Evolutionary conservation across 2,329 filamentous ascomycete species (phyloP), one percentile per base, ranked within the genome.

Genomic region (Nemania abortiva): DNA sequence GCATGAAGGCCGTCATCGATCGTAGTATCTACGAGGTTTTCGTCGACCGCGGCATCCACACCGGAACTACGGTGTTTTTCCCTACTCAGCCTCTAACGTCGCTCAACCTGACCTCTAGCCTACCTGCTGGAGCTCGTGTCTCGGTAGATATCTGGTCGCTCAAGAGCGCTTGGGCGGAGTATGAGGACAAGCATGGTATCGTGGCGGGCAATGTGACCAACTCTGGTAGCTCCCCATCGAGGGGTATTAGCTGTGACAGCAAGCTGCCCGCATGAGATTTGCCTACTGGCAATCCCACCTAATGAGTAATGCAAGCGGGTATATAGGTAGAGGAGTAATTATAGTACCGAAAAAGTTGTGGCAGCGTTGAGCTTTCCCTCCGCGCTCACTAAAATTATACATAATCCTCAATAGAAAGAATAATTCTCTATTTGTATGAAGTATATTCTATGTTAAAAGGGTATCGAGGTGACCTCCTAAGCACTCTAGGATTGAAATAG

Each of bases 21-120:
- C 79, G 86, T 5, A 84, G 81, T 13, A 84, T 89, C 29, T 78
- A 88, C 7, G 87, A 89, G 74, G 77, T 88, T 2, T 89, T 88
- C 71, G 66, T 88, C 31, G 84, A 87, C 65, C 82, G 82, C 1
- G 87, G 86, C 0, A 79, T 84, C 62, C 82, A 84, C 58, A 81
- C 80, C 37, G 87, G 78, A 0, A 88, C 86, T 2, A 81, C 83
- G 54, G 81, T 82, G 0, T 88, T 88, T 73, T 89, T 84, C 74
- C 83, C 87, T 0, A 79, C 79, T 2, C 75, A 80, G 61, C 80
- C 81, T 5, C 68, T 86, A 53, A 82, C 82, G 29, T 73, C 71
- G 2, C 72, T 85, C 68, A 77, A 70, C 18, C 66, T 85, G 1
- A 70, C 69, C 9, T 77, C 81, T 0, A 70, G 75, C 39, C 63